Percentiles rank a stretch among this genome's conserved stretches.
Evolutionary conservation across 768 basidiomycete species (phyloP).

Genomic region (Suillus brevipes): DNA sequence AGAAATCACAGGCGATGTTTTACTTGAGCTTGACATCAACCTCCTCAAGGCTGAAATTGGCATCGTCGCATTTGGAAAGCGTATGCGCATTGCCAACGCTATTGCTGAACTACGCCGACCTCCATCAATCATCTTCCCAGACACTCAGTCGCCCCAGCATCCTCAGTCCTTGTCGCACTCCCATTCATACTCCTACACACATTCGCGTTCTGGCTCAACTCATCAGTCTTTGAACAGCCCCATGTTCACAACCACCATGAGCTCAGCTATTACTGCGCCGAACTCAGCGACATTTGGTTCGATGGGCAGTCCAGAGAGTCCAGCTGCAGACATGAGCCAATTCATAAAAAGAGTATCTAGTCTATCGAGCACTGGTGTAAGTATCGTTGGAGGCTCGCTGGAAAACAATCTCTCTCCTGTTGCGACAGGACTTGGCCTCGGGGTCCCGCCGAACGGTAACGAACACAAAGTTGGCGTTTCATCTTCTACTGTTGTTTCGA

Average conservation of each 20-base stretch:
- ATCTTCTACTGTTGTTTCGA: background rate
- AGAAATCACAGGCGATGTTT: conserved; percentile 97
- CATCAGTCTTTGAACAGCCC: conserved; percentile 49
- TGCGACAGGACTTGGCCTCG: conserved; percentile 27
- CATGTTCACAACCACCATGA: conserved; percentile 31
- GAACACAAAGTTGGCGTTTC: background rate
- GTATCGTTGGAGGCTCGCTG: conserved; percentile 22
- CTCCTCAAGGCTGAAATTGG: conserved; percentile 93
- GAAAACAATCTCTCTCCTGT: background rate
- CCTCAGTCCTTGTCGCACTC: conserved; percentile 31
- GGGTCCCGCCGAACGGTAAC: conserved; percentile 3
- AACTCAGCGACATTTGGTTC: conserved; percentile 24
- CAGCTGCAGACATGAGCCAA: conserved; percentile 20
- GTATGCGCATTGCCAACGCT: conserved; percentile 89
- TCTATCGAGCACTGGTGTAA: conserved; percentile 27
- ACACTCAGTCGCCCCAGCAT: conserved; percentile 39
- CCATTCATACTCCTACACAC: conserved; percentile 30
- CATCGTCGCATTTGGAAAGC: conserved; percentile 91
- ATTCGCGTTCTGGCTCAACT: conserved; percentile 39
- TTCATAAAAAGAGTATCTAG: conserved; percentile 27
- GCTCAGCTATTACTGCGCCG: conserved; percentile 23
- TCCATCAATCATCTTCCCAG: conserved; percentile 58
- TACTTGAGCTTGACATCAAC: conserved; percentile 90
- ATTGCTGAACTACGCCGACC: conserved; percentile 84
- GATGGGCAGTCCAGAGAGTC: conserved; percentile 35